These are phyloP conservation scores for Ganoderma lucidum DNA, from an alignment of 1,284 basidiomycete genomes.

Conservation along the genomic window DNA sequence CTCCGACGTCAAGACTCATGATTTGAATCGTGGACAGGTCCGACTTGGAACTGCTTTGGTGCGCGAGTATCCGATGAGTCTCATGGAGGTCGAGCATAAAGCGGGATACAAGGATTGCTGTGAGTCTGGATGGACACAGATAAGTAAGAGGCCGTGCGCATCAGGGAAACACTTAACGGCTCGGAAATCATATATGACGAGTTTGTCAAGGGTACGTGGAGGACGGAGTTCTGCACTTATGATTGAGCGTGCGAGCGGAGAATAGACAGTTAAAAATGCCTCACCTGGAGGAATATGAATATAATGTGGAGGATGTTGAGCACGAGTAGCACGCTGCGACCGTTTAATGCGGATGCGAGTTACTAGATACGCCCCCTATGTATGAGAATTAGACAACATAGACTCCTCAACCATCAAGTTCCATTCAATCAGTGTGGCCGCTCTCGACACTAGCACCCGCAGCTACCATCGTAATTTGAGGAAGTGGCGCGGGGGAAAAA, in stretches of 20 bases:
- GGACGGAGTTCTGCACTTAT: not conserved
- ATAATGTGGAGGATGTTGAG: not conserved
- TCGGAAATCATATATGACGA: not conserved
- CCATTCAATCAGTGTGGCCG: no score
- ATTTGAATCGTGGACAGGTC: not conserved
- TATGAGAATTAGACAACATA: no score
- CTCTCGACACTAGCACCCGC: no score
- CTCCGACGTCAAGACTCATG: not conserved
- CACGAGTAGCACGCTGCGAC: not conserved
- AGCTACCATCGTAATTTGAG: no score
- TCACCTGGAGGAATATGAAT: not conserved
- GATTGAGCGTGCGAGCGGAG: not conserved
- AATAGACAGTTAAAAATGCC: accelerated
- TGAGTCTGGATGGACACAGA: not conserved
- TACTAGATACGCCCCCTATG: no score
- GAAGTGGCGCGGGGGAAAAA: no score
- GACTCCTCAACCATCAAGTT: no score
- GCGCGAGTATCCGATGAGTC: not conserved
- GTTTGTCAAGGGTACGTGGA: not conserved
- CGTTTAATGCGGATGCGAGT: not conserved
- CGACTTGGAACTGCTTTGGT: not conserved
- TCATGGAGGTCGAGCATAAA: conserved; percentile 8
- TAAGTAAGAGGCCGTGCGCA: not conserved
- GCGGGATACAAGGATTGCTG: not conserved
- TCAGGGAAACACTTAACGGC: not conserved